Evolutionary conservation across 2,329 filamentous ascomycete species (phyloP).

Genomic region (Fusarium buharicum): DNA sequence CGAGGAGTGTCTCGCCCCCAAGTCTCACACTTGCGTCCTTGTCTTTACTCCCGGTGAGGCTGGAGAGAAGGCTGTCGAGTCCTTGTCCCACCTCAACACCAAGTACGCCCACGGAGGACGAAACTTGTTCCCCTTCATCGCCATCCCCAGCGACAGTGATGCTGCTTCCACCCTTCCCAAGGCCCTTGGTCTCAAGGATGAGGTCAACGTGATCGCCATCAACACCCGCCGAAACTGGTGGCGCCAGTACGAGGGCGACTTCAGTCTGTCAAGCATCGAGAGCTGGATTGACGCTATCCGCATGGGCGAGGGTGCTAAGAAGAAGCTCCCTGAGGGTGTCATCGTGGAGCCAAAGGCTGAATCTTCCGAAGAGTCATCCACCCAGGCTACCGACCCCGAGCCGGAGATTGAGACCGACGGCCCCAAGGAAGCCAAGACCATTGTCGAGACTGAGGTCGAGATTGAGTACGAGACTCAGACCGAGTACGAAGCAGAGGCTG

Average conservation of each 20-base stretch:
- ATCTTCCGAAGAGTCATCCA: conserved; percentile 16
- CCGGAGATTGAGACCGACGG: conserved; percentile 41
- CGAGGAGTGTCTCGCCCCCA: conserved; percentile 76
- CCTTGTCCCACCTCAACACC: conserved; percentile 77
- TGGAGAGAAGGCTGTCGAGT: conserved; percentile 67
- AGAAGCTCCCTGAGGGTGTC: conserved; percentile 74
- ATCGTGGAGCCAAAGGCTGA: conserved; percentile 53
- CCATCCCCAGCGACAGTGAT: conserved; percentile 67
- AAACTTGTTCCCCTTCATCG: conserved; percentile 85
- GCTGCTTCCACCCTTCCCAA: conserved; percentile 56
- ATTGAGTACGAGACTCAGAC: conserved; percentile 30
- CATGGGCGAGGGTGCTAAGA: conserved; percentile 85
- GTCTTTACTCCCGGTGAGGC: conserved; percentile 71
- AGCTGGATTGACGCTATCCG: conserved; percentile 91
- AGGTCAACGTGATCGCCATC: conserved; percentile 80
- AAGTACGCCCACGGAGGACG: conserved; percentile 75
- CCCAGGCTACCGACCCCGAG: conserved; percentile 44
- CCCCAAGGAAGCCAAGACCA: conserved; percentile 40
- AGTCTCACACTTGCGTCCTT: conserved; percentile 85
- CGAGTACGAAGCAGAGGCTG: conserved; percentile 32
- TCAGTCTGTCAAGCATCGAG: conserved; percentile 73
- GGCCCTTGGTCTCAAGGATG: conserved; percentile 67
- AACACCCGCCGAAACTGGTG: conserved; percentile 91
- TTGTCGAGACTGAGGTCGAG: conserved; percentile 38
- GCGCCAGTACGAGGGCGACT: conserved; percentile 74